These are phyloP conservation scores for Austroboletus festivus DNA, from an alignment of 768 basidiomycete genomes.

Conservation along the genomic window DNA sequence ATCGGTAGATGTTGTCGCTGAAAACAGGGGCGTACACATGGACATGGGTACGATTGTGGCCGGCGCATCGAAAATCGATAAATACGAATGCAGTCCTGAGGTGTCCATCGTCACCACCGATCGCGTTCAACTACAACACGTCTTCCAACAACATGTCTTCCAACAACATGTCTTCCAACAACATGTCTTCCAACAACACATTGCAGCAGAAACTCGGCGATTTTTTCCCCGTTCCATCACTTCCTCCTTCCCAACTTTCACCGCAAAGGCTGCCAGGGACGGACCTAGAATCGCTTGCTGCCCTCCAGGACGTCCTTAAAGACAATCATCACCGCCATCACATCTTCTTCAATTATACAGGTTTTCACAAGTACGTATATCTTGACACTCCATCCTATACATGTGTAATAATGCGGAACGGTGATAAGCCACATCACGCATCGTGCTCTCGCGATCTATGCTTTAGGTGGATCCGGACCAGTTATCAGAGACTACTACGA, in stretches of 20 bases:
- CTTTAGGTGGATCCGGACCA: slow-evolving; percentile 21
- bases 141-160: background rate
- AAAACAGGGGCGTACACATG: too few relatives aligned
- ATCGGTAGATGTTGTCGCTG: too few relatives aligned
- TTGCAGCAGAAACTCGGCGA: slow-evolving; percentile 10
- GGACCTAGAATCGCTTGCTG: slow-evolving; percentile 17
- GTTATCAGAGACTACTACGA: slow-evolving; percentile 27
- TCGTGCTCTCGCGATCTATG: slow-evolving; percentile 29
- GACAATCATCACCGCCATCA: slow-evolving; percentile 50
- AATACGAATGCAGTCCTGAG: background rate
- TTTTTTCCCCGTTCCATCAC: slow-evolving; percentile 26
- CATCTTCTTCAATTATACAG: slow-evolving; percentile 43
- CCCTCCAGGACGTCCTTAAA: slow-evolving; percentile 35
- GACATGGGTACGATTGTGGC: too few relatives aligned
- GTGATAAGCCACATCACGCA: slow-evolving; percentile 28
- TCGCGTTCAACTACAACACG: too few relatives aligned
- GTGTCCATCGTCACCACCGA: too few relatives aligned
- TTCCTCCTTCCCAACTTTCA: slow-evolving; percentile 22
- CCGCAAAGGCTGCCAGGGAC: slow-evolving; percentile 30
- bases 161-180: background rate
- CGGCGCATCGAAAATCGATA: slow-evolving; percentile 1
- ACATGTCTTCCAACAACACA: slow-evolving; percentile 12
- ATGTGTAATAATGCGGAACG: background rate
- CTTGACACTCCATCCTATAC: background rate
- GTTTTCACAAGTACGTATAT: slow-evolving; percentile 49